Conservation (phyloP, 805 yeast genomes). For the Candida pseudofarinosa region DNA sequence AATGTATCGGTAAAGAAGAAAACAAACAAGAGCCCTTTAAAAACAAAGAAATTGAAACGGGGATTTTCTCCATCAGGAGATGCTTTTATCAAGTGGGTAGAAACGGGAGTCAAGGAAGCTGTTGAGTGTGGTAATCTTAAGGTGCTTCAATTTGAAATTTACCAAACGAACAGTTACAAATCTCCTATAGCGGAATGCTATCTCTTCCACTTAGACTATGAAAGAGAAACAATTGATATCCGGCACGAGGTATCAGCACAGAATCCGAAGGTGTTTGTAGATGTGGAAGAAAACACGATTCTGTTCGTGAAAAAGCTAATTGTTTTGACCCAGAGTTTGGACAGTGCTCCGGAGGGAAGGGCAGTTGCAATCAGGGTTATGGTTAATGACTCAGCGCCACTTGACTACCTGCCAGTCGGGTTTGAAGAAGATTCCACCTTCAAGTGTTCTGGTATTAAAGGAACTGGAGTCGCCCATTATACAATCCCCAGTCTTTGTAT, state of each 20-base stretch:
- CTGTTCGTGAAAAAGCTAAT: slow-evolving; percentile 46
- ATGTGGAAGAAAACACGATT: neutral
- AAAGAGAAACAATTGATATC: neutral
- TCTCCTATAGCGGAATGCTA: neutral
- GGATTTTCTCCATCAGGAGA: slow-evolving; percentile 49
- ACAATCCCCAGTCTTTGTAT: neutral
- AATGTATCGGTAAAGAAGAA: slow-evolving; percentile 15
- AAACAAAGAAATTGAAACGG: slow-evolving; percentile 44
- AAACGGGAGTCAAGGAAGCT: slow-evolving; percentile 45
- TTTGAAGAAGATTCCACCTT: slow-evolving; percentile 41
- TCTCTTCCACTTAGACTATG: neutral
- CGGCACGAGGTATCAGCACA: neutral
- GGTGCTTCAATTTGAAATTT: slow-evolving; percentile 44
- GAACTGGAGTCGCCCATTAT: slow-evolving; percentile 5
- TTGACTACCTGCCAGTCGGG: slow-evolving; percentile 45
- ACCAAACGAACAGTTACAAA: neutral
- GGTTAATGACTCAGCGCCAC: slow-evolving; percentile 46
- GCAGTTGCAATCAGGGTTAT: slow-evolving; percentile 45
- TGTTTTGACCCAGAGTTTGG: slow-evolving; percentile 50
- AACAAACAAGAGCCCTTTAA: slow-evolving; percentile 30
- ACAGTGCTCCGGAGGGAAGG: slow-evolving; percentile 46
- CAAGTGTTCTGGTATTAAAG: slow-evolving; percentile 28
- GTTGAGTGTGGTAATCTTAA: slow-evolving; percentile 39
- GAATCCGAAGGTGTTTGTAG: no score
- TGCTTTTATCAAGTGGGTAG: slow-evolving; percentile 49